Percentiles rank a stretch among this genome's conserved stretches.
These are phyloP conservation scores for Aechmea fasciata DNA, from an alignment of 176 grass and related monocot species.

Conservation along the genomic window DNA sequence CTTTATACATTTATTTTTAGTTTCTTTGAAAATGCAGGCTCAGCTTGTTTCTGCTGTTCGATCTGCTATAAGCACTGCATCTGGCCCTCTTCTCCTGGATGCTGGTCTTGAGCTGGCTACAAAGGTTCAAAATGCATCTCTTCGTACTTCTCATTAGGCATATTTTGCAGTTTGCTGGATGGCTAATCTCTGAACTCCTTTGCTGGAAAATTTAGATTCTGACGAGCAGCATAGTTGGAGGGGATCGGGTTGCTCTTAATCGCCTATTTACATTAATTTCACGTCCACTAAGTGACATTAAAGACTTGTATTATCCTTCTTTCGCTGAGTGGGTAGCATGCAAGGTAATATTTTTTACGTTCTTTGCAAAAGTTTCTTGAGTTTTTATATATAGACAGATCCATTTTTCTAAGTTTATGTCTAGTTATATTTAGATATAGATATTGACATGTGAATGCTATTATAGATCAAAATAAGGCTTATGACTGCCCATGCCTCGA, in stretches of 20 bases:
- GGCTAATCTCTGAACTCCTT: slow-evolving; percentile 3
- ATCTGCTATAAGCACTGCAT: slow-evolving; percentile 64
- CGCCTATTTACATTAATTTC: slow-evolving; percentile 84
- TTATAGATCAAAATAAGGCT: slow-evolving; percentile 86
- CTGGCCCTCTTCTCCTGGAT: slow-evolving; percentile 86
- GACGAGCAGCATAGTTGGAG: slow-evolving; percentile 79
- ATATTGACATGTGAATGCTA: slow-evolving; percentile 13
- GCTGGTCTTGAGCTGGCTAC: slow-evolving; percentile 86
- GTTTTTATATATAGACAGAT: slow-evolving; percentile 1
- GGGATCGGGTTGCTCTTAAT: slow-evolving; percentile 74
- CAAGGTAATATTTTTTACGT: slow-evolving; percentile 48
- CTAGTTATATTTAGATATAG: slow-evolving; percentile 26
- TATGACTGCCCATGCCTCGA: slow-evolving; percentile 83
- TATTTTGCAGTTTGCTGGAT: neutral
- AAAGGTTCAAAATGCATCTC: slow-evolving; percentile 25
- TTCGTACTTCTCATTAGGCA: neutral
- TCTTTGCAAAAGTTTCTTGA: slow-evolving; percentile 1
- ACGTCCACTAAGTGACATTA: slow-evolving; percentile 67
- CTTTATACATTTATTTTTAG: neutral
- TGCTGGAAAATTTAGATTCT: slow-evolving; percentile 53
- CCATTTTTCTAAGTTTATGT: slow-evolving; percentile 25
- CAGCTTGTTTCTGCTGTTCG: slow-evolving; percentile 96
- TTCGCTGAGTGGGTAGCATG: slow-evolving; percentile 99
- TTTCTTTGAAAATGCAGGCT: slow-evolving; percentile 57
- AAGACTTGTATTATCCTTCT: slow-evolving; percentile 88